Evolutionary conservation across 306 rosid species (phyloP), one percentile per base, ranked within the genome.

Genomic region (Pachyrhizus erosus): DNA sequence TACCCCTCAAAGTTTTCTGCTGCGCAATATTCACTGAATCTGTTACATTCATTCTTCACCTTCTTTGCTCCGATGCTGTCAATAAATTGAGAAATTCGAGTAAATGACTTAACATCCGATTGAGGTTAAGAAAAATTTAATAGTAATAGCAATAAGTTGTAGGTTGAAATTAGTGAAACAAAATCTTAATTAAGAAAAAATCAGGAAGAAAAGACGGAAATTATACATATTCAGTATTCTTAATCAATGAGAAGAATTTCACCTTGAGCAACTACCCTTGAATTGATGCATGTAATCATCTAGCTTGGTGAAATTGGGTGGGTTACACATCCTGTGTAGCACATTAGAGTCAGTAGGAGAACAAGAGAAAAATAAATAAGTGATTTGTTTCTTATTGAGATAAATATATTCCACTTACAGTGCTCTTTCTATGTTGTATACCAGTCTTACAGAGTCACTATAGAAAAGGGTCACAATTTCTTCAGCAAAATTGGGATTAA

Each of bases 261-360:
- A 93, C 97, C 97, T 90, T 60, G 97, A 85, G 92, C 83, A 79
- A 45, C 97, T 93, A 5, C 97, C 97, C 90, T 84, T 90, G 87
- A 93, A 91, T 73, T 93, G 96, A 86, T 90, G 97, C 96, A 93
- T 86, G 86, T 60, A 78, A 83, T 85, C 79, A 8, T 90, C 96
- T 46, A 91, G 91, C 83, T 76, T 89, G 43, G 78, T 11, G 61
- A 91, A 93, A 73, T 90, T 87, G 12, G 76, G 29, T 2, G 91
- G 93, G 33, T 40, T 71, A 42, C 75, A 85, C 46, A 26, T 78
- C 88, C 97, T 93, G 85, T 18, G 66, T 80, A 12, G 26, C 68
- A 49, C 49, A 48, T 9, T 7, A 29, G 23, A 12, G 6, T 45
- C 42, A 37, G 10, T 0, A 37, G 10, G 10, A 37, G 61, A 66